These are phyloP conservation scores for Amyloporia xantha DNA, from an alignment of 768 basidiomycete species.

Conservation along the genomic window DNA sequence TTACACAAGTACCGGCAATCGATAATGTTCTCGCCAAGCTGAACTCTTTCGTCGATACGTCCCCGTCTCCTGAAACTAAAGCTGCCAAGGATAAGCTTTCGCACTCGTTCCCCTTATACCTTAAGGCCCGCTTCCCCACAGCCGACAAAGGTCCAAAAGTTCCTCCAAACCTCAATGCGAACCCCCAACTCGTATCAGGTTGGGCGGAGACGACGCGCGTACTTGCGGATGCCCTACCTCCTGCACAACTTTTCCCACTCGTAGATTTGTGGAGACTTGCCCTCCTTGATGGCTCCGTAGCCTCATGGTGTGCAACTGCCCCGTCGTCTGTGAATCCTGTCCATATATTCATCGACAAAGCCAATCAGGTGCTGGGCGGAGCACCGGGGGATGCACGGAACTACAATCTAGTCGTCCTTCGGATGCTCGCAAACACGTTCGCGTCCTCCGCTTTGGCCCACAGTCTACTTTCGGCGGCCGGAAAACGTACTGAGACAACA, in stretches of 20 bases:
- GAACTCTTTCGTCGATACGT: conserved; percentile 49
- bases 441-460: conserved; percentile 34
- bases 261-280: conserved; percentile 81
- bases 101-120: conserved; percentile 49
- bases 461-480: conserved; percentile 30
- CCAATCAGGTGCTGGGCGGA: conserved; percentile 27
- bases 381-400: conserved; percentile 34
- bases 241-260: conserved; percentile 66
- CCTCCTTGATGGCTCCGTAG: conserved; percentile 54
- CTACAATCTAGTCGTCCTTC: conserved; percentile 58
- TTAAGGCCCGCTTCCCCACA: conserved; percentile 50
- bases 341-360: conserved; percentile 38
- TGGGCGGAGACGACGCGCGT: conserved; percentile 44
- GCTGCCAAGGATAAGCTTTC: conserved; percentile 47
- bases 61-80: conserved; percentile 26
- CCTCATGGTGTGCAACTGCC: conserved; percentile 38
- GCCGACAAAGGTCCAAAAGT: conserved; percentile 10
- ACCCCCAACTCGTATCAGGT: conserved; percentile 32
- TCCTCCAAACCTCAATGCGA: conserved; percentile 23
- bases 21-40: conserved; percentile 61
- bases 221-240: conserved; percentile 40
- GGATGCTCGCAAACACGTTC: conserved; percentile 65
- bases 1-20: conserved; percentile 61
- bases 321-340: conserved; percentile 19
- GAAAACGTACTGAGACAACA: conserved; percentile 34